Evolutionary conservation across 2,329 filamentous ascomycete genomes (phyloP).

Genomic region (Penicillium janthinellum): DNA sequence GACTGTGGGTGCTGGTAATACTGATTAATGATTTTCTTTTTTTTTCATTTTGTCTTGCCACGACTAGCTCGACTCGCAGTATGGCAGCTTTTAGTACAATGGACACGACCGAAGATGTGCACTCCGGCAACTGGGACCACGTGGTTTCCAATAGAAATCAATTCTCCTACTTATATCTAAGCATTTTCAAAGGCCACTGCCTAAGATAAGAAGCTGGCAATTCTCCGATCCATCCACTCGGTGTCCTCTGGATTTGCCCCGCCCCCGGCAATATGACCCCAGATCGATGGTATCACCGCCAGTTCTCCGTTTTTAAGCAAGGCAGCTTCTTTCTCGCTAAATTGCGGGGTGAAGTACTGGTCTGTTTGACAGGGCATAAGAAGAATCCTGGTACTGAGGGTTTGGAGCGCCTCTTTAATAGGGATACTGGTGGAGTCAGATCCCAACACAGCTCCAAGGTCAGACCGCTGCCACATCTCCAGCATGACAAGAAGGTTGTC

Average conservation of each 20-base stretch:
- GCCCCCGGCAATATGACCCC: conserved; percentile 37
- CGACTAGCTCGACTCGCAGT: background rate
- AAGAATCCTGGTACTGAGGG: conserved; percentile 32
- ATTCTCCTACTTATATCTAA: background rate
- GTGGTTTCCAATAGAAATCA: background rate
- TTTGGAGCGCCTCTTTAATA: conserved; percentile 18
- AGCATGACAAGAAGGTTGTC: conserved; percentile 48
- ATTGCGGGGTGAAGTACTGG: conserved; percentile 40
- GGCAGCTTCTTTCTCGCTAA: conserved; percentile 25
- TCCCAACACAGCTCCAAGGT: conserved; percentile 36
- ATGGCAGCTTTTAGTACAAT: too few relatives aligned
- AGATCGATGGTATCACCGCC: conserved; percentile 34
- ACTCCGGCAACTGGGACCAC: background rate
- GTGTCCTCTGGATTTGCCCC: conserved; percentile 29
- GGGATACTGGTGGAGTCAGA: conserved; percentile 11
- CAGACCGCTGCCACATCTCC: conserved; percentile 50
- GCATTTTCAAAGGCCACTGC: background rate
- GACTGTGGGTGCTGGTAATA: background rate
- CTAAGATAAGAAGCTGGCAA: conserved; percentile 24
- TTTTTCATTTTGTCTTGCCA: background rate
- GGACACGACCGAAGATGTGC: too few relatives aligned
- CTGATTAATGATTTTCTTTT: background rate
- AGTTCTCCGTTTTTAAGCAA: conserved; percentile 25
- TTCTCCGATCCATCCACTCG: conserved; percentile 32
- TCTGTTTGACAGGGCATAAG: conserved; percentile 42